These are phyloP conservation scores for Oxyria digyna DNA, from an alignment of 148 eudicot species.

Conservation along the genomic window DNA sequence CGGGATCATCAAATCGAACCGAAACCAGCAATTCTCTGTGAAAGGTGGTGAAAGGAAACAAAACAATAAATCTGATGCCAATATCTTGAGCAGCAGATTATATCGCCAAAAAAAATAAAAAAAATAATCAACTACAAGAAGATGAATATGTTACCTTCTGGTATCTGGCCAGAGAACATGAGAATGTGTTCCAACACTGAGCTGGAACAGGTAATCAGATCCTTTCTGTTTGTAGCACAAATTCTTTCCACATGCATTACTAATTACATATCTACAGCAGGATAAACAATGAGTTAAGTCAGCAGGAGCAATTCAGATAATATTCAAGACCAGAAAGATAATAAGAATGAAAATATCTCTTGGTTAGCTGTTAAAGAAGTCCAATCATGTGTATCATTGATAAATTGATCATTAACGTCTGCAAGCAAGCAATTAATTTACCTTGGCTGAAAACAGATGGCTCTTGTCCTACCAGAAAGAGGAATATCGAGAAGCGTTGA, in stretches of 20 bases:
- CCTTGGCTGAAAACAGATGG: slow-evolving; percentile 89
- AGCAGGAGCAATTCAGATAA: background rate
- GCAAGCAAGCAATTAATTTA: slow-evolving; percentile 9
- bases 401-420: background rate
- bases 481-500: slow-evolving; percentile 67
- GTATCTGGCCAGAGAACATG: slow-evolving; percentile 84
- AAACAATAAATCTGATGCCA: background rate
- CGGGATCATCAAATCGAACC: slow-evolving; percentile 76
- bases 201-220: slow-evolving; percentile 44
- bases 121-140: background rate
- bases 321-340: background rate
- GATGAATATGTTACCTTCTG: slow-evolving; percentile 35
- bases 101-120: background rate
- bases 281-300: background rate
- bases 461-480: slow-evolving; percentile 74
- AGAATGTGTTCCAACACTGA: slow-evolving; percentile 57
- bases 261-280: slow-evolving; percentile 62
- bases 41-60: background rate
- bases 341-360: slow-evolving; percentile 1
- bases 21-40: slow-evolving; percentile 72
- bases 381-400: background rate
- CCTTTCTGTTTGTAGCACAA: slow-evolving; percentile 86
- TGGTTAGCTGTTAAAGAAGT: background rate
- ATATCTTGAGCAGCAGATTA: background rate
- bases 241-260: slow-evolving; percentile 79